A percentile compares a stretch with the other conserved stretches of the same genome.
These are phyloP conservation scores for Odontarrhena argentea DNA, from an alignment of 345 rosid species.

Conservation along the genomic window DNA sequence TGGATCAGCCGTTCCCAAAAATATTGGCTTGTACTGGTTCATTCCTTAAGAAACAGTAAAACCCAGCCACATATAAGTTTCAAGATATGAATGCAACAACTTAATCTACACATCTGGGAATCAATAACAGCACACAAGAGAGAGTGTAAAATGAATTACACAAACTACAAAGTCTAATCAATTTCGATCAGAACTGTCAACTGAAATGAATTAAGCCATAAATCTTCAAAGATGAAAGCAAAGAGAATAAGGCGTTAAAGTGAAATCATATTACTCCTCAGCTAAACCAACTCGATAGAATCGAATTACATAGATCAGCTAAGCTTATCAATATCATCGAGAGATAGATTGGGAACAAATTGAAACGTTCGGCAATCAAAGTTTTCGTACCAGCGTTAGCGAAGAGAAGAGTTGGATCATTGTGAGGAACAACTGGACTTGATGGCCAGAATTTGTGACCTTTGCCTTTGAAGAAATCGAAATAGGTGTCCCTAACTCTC, in stretches of 20 bases:
- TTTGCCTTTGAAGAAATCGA: slow-evolving; percentile 68
- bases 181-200: neutral
- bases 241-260: neutral
- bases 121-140: neutral
- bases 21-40: slow-evolving; percentile 95
- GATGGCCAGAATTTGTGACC: slow-evolving; percentile 78
- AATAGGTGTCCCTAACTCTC: slow-evolving; percentile 75
- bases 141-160: neutral
- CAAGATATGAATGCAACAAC: no score
- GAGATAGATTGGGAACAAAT: neutral
- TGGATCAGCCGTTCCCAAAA: slow-evolving; percentile 88
- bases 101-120: slow-evolving; percentile 9
- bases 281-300: neutral
- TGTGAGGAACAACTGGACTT: slow-evolving; percentile 89
- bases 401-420: slow-evolving; percentile 92
- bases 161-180: slow-evolving; percentile 10
- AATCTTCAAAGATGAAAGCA: neutral
- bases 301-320: neutral
- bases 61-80: no score
- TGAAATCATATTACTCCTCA: neutral
- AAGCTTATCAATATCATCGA: neutral
- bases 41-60: slow-evolving; percentile 55
- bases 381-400: slow-evolving; percentile 76
- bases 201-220: neutral
- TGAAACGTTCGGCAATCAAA: neutral